Evolutionary conservation across 257 asterid species (phyloP).

Genomic region (Primulina huaijiensis): DNA sequence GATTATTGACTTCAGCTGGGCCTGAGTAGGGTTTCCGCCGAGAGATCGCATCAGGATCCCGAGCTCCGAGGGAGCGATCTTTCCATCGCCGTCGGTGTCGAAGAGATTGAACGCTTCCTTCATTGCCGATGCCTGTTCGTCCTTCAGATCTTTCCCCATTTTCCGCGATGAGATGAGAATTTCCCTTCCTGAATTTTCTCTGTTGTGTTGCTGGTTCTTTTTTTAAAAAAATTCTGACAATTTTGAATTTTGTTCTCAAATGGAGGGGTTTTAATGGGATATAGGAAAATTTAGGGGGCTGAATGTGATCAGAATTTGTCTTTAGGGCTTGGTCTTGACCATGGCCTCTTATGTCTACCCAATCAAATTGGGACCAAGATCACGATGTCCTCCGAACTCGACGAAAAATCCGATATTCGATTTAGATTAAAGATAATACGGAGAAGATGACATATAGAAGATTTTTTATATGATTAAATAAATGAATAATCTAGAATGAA

Average conservation of each 20-base stretch:
- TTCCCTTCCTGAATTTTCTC: background rate
- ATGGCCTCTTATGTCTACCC: too few relatives aligned
- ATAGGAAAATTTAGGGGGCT: conserved; percentile 2
- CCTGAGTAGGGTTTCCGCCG: conserved; percentile 96
- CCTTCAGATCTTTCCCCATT: conserved; percentile 93
- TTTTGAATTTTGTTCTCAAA: conserved; percentile 9
- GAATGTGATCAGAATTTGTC: too few relatives aligned
- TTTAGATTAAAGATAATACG: too few relatives aligned
- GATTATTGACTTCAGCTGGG: conserved; percentile 73
- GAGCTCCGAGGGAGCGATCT: conserved; percentile 85
- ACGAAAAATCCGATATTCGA: too few relatives aligned
- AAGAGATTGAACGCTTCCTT: conserved; percentile 88
- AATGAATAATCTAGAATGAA: too few relatives aligned
- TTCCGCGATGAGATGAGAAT: background rate
- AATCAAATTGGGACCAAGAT: too few relatives aligned
- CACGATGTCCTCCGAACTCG: too few relatives aligned
- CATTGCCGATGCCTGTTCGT: conserved; percentile 80
- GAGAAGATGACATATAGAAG: too few relatives aligned
- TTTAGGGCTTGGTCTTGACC: background rate
- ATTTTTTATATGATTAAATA: too few relatives aligned
- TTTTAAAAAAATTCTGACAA: background rate
- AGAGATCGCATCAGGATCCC: conserved; percentile 92
- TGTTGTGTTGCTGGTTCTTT: conserved; percentile 2
- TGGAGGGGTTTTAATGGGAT: conserved; percentile 30
- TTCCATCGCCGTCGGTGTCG: conserved; percentile 93